Base-by-base conservation (phyloP, 208 protist species). In the Crithidia thermophila region DNA sequence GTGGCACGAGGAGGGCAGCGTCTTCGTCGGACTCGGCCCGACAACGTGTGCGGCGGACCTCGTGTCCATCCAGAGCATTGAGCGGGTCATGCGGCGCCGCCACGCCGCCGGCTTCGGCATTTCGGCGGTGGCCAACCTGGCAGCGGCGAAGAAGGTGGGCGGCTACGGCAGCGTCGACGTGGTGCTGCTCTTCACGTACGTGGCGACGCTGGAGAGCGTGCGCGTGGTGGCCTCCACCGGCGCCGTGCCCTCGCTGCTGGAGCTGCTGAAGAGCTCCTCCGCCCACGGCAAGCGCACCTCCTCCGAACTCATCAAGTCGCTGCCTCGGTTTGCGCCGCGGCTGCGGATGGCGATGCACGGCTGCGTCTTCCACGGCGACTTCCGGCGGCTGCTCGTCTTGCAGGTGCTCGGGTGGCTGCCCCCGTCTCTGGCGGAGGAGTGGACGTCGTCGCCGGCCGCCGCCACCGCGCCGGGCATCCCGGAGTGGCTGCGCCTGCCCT, bases 361-460 rank as follows among this genome's bases (percentile, higher is more conserved):
- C 11, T 59, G 62, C 46, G 46, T 64, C 20, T 75, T 43, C 27
- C 69, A 69, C 47, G 61, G 39, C 4, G 77, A 94, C 36, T 39
- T 77, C 10, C 70, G 78, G 9, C 76, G 80, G n/a, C 39, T 88
- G 43, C 62, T 95, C 47, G 67, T 90, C 46, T 66, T 95, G 40
- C 68, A 85, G 37, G 72, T 90, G 49, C 81, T 95, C 3, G 45
- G 78, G 25, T 95, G 89, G 89, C 66, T 92, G 64, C 89, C 89
- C 1, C 43, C 70, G 30, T 65, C 55, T 9, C 20, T 56, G 16
- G 39, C 57, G 4, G 43, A 30, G 47, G 46, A 39, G 55, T 47
- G 56, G 47, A 33, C 33, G 43, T 7, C 31, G 50, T 52, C 60
- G 21, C 25, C 51, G n/a, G 39, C 27, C 1, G 30, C 49, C 25